Evolutionary conservation across 257 asterid genomes (phyloP).

Genomic region (Lantana camara): DNA sequence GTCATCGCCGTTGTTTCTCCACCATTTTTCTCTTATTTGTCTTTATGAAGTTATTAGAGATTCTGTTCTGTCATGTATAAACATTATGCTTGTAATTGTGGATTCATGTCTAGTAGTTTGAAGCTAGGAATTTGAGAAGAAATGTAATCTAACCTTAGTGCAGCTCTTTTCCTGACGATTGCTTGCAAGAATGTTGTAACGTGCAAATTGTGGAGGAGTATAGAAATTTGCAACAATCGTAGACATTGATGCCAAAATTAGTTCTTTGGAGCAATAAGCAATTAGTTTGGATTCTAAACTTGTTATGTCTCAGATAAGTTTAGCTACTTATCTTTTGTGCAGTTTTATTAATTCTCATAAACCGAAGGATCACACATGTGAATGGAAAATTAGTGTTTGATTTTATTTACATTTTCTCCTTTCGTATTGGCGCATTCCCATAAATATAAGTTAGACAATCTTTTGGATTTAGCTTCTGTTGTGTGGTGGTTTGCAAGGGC

Average conservation of each 20-base stretch:
- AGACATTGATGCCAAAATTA: neutral
- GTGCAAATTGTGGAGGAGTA: neutral
- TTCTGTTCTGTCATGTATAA: neutral
- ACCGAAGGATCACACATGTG: too few relatives aligned
- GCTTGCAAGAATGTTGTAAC: constrained; percentile 7
- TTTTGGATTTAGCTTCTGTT: constrained; percentile 14
- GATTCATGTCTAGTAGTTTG: neutral
- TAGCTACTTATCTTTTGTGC: too few relatives aligned
- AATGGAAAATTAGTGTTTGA: too few relatives aligned
- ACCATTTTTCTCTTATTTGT: neutral
- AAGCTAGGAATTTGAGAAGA: neutral
- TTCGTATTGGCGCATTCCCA: too few relatives aligned
- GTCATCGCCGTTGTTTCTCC: neutral
- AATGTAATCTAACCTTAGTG: neutral
- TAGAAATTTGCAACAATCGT: neutral
- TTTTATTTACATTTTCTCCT: too few relatives aligned
- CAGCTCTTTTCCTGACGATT: neutral
- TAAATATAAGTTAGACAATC: too few relatives aligned
- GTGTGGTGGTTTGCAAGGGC: neutral
- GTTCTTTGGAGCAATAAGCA: too few relatives aligned
- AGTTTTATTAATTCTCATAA: too few relatives aligned
- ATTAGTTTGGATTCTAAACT: too few relatives aligned
- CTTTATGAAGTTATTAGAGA: constrained; percentile 1
- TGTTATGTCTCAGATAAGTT: too few relatives aligned
- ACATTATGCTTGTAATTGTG: neutral